phyloP scores from a whole-genome alignment of 192 early-diverging fungal species.

The Coemansia sp. region DNA sequence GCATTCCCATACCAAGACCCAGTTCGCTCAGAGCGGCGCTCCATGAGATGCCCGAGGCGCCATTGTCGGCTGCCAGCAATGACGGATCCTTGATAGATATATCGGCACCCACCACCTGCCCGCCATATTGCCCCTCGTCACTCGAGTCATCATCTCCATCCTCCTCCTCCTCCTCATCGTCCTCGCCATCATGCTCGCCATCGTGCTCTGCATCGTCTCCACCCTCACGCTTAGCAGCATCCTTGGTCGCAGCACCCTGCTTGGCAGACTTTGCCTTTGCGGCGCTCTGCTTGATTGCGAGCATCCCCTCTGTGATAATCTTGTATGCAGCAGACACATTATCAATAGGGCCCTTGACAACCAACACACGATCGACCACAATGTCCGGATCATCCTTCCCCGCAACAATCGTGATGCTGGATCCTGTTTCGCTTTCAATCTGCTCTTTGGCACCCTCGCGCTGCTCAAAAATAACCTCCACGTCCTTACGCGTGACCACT shows the following conservation, averaged over 20 bases:
- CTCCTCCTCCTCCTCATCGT: background rate
- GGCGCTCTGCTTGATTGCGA: slow-evolving; percentile 9
- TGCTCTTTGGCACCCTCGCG: slow-evolving; percentile 8
- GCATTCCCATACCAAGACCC: no score
- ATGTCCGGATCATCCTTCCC: slow-evolving; percentile 51
- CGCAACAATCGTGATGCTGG: slow-evolving; percentile 26
- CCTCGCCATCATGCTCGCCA: background rate
- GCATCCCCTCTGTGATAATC: slow-evolving; percentile 25
- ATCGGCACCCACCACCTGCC: background rate
- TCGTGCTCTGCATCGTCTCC: background rate
- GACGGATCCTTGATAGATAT: background rate
- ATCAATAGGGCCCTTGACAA: slow-evolving; percentile 36
- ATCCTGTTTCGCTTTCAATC: slow-evolving; percentile 19
- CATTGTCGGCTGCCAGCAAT: background rate
- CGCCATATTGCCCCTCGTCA: background rate
- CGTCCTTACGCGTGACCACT: slow-evolving; percentile 51
- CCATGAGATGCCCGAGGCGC: slow-evolving; percentile 12
- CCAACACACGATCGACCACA: slow-evolving; percentile 48
- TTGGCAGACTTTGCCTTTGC: slow-evolving; percentile 8
- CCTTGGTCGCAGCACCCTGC: background rate
- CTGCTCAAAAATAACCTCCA: slow-evolving; percentile 39
- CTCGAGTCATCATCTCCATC: background rate
- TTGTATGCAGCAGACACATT: slow-evolving; percentile 27
- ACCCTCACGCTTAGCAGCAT: background rate
- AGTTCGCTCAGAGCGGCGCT: slow-evolving; percentile 30